Evolutionary conservation across 2,329 filamentous ascomycete species (phyloP), one percentile per base, ranked within the genome.

Genomic region (Penicillium sp.): DNA sequence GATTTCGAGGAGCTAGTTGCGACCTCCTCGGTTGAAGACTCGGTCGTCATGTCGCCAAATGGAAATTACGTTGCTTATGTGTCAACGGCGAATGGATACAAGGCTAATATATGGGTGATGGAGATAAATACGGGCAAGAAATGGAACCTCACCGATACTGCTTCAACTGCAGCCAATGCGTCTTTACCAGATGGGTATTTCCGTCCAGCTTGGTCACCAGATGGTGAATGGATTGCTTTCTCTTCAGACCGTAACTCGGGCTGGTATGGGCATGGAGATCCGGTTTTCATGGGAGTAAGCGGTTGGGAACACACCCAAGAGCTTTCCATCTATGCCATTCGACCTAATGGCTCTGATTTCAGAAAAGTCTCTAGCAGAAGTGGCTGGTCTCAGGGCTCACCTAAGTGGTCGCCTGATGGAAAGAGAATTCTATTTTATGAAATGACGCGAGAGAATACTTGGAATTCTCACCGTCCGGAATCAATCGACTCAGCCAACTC

Each of bases 81-180:
- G 0, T 77, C 75, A 1, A 79, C 76, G 0, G 60, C 48, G 10
- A 58, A 63, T 18, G 70, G 65, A 42, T 75, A 73, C 52, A 71
- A 64, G n/a, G 65, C 73, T 39, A 78, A 78, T 53, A 70, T 79
- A 54, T 78, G 71, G 72, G 67, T 78, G 13, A 69, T 67, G 62
- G 69, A 78, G 43, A 53, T 79, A 1, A 52, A 59, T 3, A 76
- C 70, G 1, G 71, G 73, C 7, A 19, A 37, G 11, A 48, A 51
- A 14, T 56, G 44, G 47, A 78, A 77, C 44, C 54, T 79, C 28
- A 78, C 75, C 39, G 71, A 75, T 48, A 73, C 68, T 0, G 53
- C 60, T 9, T 63, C 64, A 0, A 62, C 48, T 8, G 26, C 42
- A 5, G 50, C 29, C 52, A 55, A 52, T 13, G 21, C 45, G 1